Evolutionary conservation across 129 eudicot species (phyloP).

Genomic region (Glebionis coronaria): DNA sequence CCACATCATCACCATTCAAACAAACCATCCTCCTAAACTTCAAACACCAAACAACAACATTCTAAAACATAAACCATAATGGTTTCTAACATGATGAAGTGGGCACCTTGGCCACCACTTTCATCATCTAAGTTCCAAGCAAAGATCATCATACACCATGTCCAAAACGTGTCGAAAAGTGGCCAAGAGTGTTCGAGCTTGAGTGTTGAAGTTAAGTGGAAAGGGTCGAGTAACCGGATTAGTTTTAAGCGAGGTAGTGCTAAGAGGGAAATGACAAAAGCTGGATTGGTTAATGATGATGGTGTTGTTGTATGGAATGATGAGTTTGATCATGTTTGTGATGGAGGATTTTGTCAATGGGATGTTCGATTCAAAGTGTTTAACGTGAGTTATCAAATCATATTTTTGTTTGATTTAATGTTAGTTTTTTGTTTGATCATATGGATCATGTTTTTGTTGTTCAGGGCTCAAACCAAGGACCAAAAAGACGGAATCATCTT

Average conservation of each 20-base stretch:
- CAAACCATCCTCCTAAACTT: conserved; percentile 2
- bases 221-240: conserved; percentile 44
- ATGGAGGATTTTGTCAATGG: conserved; percentile 47
- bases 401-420: neutral
- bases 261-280: conserved; percentile 49
- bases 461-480: conserved; percentile 43
- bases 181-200: conserved; percentile 20
- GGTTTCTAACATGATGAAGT: conserved; percentile 62
- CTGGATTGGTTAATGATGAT: conserved; percentile 27
- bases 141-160: conserved; percentile 29
- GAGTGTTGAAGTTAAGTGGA: conserved; percentile 60
- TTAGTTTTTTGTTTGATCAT: neutral
- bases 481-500: conserved; percentile 31
- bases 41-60: conserved; percentile 12
- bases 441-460: neutral
- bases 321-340: conserved; percentile 39
- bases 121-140: conserved; percentile 44
- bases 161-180: conserved; percentile 22
- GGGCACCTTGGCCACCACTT: conserved; percentile 74
- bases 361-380: conserved; percentile 50
- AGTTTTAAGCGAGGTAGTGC: conserved; percentile 32
- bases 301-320: conserved; percentile 59
- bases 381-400: conserved; percentile 39
- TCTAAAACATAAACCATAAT: conserved; percentile 8
- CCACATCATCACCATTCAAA: conserved; percentile 5